A percentile compares a stretch with the other conserved stretches of the same genome.
phyloP scores from a whole-genome alignment of 2,329 filamentous ascomycete genomes.

The Tolypocladium capitatum region DNA sequence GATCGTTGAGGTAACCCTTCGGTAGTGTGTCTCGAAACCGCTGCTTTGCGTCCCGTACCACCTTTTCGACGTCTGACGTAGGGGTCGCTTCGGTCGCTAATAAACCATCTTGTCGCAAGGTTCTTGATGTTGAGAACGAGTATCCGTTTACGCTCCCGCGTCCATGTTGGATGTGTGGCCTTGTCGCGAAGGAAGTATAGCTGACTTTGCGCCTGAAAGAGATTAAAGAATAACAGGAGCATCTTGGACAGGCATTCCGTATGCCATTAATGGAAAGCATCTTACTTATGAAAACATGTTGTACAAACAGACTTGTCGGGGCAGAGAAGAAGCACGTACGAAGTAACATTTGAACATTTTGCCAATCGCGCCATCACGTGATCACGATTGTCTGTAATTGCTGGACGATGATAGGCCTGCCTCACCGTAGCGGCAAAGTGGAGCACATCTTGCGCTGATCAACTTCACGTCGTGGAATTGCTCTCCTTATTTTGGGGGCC shows the following conservation, averaged over 20 bases:
- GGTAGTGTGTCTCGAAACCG: constrained; percentile 68
- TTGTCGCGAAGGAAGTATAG: neutral
- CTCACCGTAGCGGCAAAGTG: too few relatives aligned
- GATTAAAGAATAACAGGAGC: constrained; percentile 8
- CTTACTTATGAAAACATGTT: constrained; percentile 10
- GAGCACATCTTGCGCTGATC: too few relatives aligned
- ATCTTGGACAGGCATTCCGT: constrained; percentile 18
- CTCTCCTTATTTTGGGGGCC: too few relatives aligned
- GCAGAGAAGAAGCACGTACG: constrained; percentile 2
- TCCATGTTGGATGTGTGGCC: neutral
- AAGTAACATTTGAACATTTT: constrained; percentile 15
- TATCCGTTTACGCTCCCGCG: constrained; percentile 9
- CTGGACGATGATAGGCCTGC: constrained; percentile 6
- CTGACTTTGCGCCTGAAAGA: constrained; percentile 4
- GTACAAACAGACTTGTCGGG: constrained; percentile 5
- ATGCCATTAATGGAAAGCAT: constrained; percentile 23
- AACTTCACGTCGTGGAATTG: too few relatives aligned
- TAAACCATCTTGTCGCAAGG: constrained; percentile 9
- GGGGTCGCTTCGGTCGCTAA: neutral
- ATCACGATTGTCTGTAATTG: constrained; percentile 5
- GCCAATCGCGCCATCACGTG: constrained; percentile 16
- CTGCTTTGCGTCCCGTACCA: constrained; percentile 59
- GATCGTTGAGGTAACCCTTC: constrained; percentile 50
- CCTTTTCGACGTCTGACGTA: constrained; percentile 37
- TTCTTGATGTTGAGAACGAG: constrained; percentile 16